Evolutionary conservation across 805 yeast genomes (phyloP).

Genomic region (Spathaspora passalidarum): DNA sequence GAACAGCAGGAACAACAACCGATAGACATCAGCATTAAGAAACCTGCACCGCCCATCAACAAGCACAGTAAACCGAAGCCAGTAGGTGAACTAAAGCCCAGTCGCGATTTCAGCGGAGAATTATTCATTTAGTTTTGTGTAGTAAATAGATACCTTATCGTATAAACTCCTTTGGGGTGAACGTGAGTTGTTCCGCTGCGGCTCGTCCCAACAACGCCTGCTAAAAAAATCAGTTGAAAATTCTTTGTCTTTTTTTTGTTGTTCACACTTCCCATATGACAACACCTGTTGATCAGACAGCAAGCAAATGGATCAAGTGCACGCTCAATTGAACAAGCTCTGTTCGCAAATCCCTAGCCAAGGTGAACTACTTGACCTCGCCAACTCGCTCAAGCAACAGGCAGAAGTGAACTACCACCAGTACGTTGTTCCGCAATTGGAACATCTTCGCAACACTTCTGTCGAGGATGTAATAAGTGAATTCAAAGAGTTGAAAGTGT

Average conservation of each 20-base stretch:
- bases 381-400: slow-evolving; percentile 7
- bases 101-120: slow-evolving; percentile 28
- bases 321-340: slow-evolving; percentile 9
- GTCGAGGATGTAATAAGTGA: slow-evolving; percentile 25
- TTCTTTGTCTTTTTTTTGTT: background rate
- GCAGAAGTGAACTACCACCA: slow-evolving; percentile 7
- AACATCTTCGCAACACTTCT: slow-evolving; percentile 4
- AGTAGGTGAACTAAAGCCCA: slow-evolving; percentile 21
- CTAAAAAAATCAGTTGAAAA: background rate
- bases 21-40: slow-evolving; percentile 4
- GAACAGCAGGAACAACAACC: background rate
- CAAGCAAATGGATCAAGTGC: slow-evolving; percentile 10
- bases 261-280: background rate
- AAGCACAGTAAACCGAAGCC: slow-evolving; percentile 20
- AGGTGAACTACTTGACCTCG: slow-evolving; percentile 9
- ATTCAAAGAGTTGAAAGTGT: slow-evolving; percentile 24
- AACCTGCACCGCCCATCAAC: slow-evolving; percentile 21
- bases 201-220: background rate
- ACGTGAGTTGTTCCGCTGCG: background rate
- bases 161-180: background rate
- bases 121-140: slow-evolving; percentile 19
- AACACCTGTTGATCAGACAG: background rate
- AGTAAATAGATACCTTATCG: background rate
- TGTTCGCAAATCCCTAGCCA: slow-evolving; percentile 7
- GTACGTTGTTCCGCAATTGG: slow-evolving; percentile 12